Evolutionary conservation across 176 grass and related monocot genomes (phyloP), one percentile per base, ranked within the genome.

Genomic region (Aegilops sharonensis): DNA sequence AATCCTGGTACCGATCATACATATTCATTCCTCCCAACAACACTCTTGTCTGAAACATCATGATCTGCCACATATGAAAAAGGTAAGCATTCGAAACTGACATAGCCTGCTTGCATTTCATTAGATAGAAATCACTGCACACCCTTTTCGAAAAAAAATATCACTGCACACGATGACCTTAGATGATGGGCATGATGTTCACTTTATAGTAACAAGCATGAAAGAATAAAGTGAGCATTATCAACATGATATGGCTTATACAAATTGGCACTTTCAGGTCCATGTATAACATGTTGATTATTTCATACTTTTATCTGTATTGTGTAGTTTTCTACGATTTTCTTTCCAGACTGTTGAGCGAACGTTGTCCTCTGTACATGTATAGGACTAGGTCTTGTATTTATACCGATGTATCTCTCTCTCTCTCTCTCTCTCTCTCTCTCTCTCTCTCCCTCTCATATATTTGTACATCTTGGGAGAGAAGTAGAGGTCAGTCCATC

Each of bases 11-110:
- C 57, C 83, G 81, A 47, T 99, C 97, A 75, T 85, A 89, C 60
- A 93, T 74, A 76, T 83, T 94, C 89, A 94, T 89, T 71, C 97
- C 94, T 57, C 94, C 94, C 71, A 99, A 88, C 69, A 97, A 48
- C 59, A 99, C 91, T 86, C 97, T 89, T 77, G 94, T 97, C 60
- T 92, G 94, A 86, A 96, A 99, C 92, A 99, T 89, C 97, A 97
- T 99, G 42, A 99, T 94, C 97, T 99, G 86, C 70, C 35, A 78
- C 40, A 36, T 32, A 71, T 64, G 18, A 1, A 65, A 56, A 32
- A 48, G 45, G 36, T 3, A 64, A 77, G 31, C 29, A 13, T 66
- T 45, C 24, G 18, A 32, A 81, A 68, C 77, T 5, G 39, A 2
- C 42, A 48, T 48, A 5, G 2, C 35, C 35, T 84, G 36, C 3